Evolutionary conservation across 768 basidiomycete species (phyloP).

Genomic region (Rickenella mellea): DNA sequence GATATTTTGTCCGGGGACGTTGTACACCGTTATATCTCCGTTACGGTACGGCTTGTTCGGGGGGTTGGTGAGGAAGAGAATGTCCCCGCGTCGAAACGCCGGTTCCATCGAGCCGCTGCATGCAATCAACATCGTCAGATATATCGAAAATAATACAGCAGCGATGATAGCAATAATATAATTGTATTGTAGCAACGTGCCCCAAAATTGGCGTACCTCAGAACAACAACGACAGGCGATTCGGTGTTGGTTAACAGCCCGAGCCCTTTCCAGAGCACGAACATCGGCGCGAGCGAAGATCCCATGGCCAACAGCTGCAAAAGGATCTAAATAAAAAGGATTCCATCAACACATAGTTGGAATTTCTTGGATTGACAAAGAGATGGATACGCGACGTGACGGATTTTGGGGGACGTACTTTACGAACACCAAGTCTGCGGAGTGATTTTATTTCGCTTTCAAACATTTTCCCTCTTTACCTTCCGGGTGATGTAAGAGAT

Average conservation of each 20-base stretch:
- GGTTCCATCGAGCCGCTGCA: slow-evolving; percentile 36
- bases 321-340: too few species aligned
- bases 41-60: slow-evolving; percentile 26
- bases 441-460: too few species aligned
- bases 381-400: too few species aligned
- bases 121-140: neutral
- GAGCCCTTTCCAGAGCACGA: slow-evolving; percentile 42
- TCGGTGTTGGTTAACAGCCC: slow-evolving; percentile 39
- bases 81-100: slow-evolving; percentile 39
- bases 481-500: too few species aligned
- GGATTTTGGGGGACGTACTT: too few species aligned
- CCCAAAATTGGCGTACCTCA: slow-evolving; percentile 41
- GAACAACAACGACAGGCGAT: slow-evolving; percentile 43
- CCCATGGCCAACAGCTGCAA: too few species aligned
- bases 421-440: too few species aligned
- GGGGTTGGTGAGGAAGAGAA: slow-evolving; percentile 40
- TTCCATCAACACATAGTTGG: too few species aligned
- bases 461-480: too few species aligned
- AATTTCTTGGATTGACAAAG: too few species aligned
- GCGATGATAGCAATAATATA: neutral
- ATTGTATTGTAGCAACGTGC: neutral
- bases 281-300: neutral
- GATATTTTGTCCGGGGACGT: slow-evolving; percentile 34
- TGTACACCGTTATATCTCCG: slow-evolving; percentile 48
- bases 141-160: neutral